Base-by-base conservation (phyloP, 2,329 filamentous ascomycete species). In the Aspergillus intermedius region DNA sequence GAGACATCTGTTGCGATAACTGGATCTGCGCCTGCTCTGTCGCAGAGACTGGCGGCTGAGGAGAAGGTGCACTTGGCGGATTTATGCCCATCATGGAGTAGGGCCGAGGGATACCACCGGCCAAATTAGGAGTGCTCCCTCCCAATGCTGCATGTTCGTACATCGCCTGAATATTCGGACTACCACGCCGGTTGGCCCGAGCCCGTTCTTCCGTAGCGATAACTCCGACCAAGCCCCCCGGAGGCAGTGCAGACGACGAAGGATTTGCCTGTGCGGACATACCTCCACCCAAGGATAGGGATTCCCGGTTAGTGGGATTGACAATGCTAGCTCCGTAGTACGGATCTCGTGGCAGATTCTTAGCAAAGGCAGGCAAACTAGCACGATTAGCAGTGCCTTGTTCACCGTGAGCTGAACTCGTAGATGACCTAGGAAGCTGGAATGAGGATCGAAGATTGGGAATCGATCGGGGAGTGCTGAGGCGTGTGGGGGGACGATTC, bases 141-240 rank as follows among this genome's bases (percentile, higher is more conserved):
- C 59, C 56, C 55, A 72, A 65, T 15, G 64, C 55, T 45, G 58
- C 58, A 30, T 60, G 54, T 12, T 68, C 64, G 25, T 65, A 63
- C 65, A 73, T 76, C 67, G 54, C 72, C 44, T 86, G 82, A 15
- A 82, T 67, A 50, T 86, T 87, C 3, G 88, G 87, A 60, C 86
- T 93, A 30, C 87, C 88, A 61, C 89, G 77, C 58, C 89, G 78
- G 75, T 88, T 76, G 25, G 88, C 88, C 55, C 84, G 80, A 37
- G 86, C 85, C 43, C 88, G 80, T 66, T 95, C 89, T 69, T 95
- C 89, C 46, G 76, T 86, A 30, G 88, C 88, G 69, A 95, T 95
- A 7, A 95, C 88, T 8, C 89, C 89, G 17, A 95, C 86, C 9
- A 95, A 76, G 9, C 90, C 90, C 39, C 87, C 88, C 1, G 86